These are phyloP conservation scores for Metschnikowia aberdeeniae DNA, from an alignment of 805 yeast genomes.

Conservation along the genomic window DNA sequence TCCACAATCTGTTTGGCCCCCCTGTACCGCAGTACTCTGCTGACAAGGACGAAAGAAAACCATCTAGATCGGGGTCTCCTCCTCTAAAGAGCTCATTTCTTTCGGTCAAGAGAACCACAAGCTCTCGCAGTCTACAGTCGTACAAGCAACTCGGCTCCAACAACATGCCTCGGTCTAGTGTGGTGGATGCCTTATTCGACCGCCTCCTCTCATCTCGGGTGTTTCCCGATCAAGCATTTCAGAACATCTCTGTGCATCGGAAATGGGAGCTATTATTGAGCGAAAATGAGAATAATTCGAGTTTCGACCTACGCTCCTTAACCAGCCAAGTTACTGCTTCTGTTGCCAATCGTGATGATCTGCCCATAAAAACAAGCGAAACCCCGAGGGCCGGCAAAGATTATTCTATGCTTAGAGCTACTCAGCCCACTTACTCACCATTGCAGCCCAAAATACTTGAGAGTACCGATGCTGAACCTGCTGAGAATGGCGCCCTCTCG, in stretches of 20 bases:
- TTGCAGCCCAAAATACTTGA: background rate
- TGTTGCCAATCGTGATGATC: background rate
- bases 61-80: background rate
- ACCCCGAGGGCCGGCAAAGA: background rate
- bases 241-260: slow-evolving; percentile 30
- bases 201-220: slow-evolving; percentile 34
- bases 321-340: slow-evolving; percentile 12
- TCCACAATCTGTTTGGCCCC: slow-evolving; percentile 1
- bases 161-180: slow-evolving; percentile 32
- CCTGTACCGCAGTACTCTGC: slow-evolving; percentile 3
- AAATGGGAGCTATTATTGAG: slow-evolving; percentile 43
- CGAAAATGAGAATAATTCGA: slow-evolving; percentile 36
- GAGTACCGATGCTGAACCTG: background rate
- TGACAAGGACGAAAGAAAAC: background rate
- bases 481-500: slow-evolving; percentile 8
- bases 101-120: slow-evolving; percentile 2
- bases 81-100: background rate
- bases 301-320: slow-evolving; percentile 31
- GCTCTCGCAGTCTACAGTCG: slow-evolving; percentile 26
- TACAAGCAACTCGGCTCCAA: slow-evolving; percentile 31
- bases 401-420: background rate
- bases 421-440: background rate
- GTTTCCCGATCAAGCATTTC: slow-evolving; percentile 32
- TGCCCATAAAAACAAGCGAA: background rate
- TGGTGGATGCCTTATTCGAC: slow-evolving; percentile 40